phyloP scores from a whole-genome alignment of 2,329 filamentous ascomycete species.

The Neonectria coccinea region DNA sequence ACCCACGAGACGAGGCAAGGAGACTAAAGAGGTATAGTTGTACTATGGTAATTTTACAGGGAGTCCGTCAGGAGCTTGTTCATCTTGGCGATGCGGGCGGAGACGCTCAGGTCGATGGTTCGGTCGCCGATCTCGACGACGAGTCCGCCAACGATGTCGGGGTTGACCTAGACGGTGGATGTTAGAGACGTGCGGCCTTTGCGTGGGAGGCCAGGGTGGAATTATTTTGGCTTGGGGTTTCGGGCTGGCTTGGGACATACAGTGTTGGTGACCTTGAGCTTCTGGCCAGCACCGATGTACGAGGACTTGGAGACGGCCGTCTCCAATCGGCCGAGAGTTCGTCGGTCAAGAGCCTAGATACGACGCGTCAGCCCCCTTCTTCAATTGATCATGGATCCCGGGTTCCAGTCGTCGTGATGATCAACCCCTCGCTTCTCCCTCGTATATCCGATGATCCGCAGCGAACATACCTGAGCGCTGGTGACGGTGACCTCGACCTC shows the following conservation, averaged over 20 bases:
- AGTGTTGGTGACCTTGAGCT: conserved; percentile 96
- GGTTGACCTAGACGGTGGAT: conserved; percentile 75
- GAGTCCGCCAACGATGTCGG: conserved; percentile 92
- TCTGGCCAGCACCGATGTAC: conserved; percentile 92
- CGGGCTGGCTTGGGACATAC: conserved; percentile 58
- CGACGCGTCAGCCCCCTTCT: conserved; percentile 41
- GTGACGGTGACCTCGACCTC: conserved; percentile 95
- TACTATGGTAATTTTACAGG: conserved; percentile 76
- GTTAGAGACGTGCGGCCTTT: conserved; percentile 28
- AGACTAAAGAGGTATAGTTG: conserved; percentile 45
- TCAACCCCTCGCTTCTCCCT: conserved; percentile 5
- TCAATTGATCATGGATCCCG: conserved; percentile 11
- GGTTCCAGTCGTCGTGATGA: neutral
- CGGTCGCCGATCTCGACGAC: conserved; percentile 97
- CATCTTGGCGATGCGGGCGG: conserved; percentile 94
- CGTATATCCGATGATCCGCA: conserved; percentile 23
- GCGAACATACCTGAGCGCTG: conserved; percentile 81
- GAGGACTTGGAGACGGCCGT: conserved; percentile 87
- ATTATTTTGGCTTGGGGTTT: neutral
- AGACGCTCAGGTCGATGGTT: conserved; percentile 97
- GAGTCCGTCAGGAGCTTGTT: conserved; percentile 98
- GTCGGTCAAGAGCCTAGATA: conserved; percentile 82
- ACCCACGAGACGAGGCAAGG: conserved; percentile 37
- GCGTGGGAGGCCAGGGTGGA: conserved; percentile 5
- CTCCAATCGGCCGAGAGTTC: conserved; percentile 88